Evolutionary conservation across 768 basidiomycete genomes (phyloP).

Genomic region (Pleurotus citrinopileatus): DNA sequence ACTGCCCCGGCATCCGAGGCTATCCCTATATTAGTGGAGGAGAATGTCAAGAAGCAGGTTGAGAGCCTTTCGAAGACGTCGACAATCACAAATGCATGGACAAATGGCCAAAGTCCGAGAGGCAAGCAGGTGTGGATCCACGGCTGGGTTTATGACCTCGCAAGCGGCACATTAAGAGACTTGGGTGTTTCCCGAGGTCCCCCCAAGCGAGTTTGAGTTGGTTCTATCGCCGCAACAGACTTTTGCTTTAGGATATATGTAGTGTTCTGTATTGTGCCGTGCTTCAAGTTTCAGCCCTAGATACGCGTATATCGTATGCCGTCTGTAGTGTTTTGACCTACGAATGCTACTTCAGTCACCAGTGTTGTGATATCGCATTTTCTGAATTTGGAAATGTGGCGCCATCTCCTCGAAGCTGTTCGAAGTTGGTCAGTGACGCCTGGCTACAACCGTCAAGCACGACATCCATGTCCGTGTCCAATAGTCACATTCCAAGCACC

Average conservation of each 20-base stretch:
- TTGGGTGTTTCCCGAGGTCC: constrained; percentile 26
- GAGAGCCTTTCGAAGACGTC: constrained; percentile 27
- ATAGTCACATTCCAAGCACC: neutral
- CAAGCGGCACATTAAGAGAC: constrained; percentile 38
- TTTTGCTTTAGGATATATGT: too few relatives aligned
- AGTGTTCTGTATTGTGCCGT: too few relatives aligned
- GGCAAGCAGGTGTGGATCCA: constrained; percentile 29
- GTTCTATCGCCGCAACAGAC: neutral
- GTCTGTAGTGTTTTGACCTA: too few relatives aligned
- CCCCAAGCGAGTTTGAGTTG: constrained; percentile 4
- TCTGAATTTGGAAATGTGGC: neutral
- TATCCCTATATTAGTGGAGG: constrained; percentile 31
- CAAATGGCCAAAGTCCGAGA: constrained; percentile 13
- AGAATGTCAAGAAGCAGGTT: constrained; percentile 39
- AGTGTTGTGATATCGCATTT: neutral
- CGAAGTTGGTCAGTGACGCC: too few relatives aligned
- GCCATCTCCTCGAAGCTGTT: neutral
- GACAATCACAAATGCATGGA: constrained; percentile 30
- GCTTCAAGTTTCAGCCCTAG: too few relatives aligned
- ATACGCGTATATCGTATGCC: too few relatives aligned
- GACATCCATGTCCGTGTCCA: neutral
- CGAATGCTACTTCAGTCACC: too few relatives aligned
- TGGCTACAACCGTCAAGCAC: too few relatives aligned
- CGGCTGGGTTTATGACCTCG: constrained; percentile 51
- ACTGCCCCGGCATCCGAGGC: constrained; percentile 18